A percentile compares a stretch with the other conserved stretches of the same genome.
These are phyloP conservation scores for Phyllosticta citribraziliensis DNA, from an alignment of 2,329 filamentous ascomycete genomes.

Conservation along the genomic window DNA sequence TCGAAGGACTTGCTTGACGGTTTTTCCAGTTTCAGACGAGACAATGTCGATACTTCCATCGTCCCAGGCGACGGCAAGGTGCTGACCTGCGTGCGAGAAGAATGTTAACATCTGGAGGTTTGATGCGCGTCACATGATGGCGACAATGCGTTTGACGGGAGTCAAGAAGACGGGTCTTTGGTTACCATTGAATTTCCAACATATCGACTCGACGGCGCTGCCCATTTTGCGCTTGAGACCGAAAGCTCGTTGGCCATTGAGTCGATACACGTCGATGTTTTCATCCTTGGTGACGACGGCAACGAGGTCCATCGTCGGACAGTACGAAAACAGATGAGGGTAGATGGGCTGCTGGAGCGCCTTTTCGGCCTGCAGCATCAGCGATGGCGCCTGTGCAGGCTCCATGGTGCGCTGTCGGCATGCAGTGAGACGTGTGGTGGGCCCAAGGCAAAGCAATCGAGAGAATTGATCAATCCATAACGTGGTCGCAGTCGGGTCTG, in stretches of 20 bases:
- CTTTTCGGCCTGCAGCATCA: constrained; percentile 32
- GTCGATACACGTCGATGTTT: constrained; percentile 65
- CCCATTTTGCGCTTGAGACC: constrained; percentile 34
- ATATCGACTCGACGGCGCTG: constrained; percentile 26
- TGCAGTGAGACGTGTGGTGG: background rate
- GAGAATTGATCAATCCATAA: background rate
- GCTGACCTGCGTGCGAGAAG: constrained; percentile 45
- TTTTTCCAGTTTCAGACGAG: constrained; percentile 71
- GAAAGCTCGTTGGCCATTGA: constrained; percentile 64
- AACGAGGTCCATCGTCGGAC: constrained; percentile 77
- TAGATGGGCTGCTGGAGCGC: constrained; percentile 40
- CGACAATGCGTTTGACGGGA: background rate
- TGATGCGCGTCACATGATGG: background rate
- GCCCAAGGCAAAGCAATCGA: background rate
- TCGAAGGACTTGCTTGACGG: constrained; percentile 35
- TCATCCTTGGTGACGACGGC: constrained; percentile 60
- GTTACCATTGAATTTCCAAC: constrained; percentile 38
- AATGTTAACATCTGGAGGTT: background rate
- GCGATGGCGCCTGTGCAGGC: constrained; percentile 12
- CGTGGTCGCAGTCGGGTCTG: background rate
- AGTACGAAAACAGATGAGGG: constrained; percentile 57
- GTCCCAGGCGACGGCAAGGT: constrained; percentile 74
- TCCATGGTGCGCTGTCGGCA: constrained; percentile 15
- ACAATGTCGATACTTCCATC: constrained; percentile 70
- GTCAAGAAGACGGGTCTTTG: background rate